Evolutionary conservation across 176 grass and related monocot genomes (phyloP).

Genomic region (Oryza officinalis): DNA sequence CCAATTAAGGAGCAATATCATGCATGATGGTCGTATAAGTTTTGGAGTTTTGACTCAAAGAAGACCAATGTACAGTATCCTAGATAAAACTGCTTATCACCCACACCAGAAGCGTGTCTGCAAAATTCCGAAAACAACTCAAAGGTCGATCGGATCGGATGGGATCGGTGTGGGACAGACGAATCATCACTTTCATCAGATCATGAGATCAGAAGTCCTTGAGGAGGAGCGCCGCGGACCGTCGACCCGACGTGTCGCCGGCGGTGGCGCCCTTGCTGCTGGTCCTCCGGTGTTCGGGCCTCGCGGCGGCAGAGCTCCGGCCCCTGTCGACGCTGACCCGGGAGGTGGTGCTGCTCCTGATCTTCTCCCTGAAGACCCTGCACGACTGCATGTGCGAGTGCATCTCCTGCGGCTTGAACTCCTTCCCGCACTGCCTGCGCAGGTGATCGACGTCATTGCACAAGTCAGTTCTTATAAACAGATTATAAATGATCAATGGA

Average conservation of each 20-base stretch:
- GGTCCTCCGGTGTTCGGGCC: neutral
- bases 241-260: neutral
- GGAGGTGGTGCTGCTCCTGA: conserved; percentile 16
- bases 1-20: neutral
- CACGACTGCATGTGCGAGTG: conserved; percentile 74
- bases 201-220: neutral
- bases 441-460: neutral
- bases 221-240: conserved; percentile 35
- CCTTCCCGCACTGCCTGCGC: conserved; percentile 64
- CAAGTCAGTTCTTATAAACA: neutral
- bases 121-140: neutral
- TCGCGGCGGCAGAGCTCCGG: neutral
- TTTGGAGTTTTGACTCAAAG: neutral
- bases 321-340: neutral
- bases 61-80: neutral
- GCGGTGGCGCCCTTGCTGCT: neutral
- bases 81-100: neutral
- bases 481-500: neutral
- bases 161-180: too few relatives aligned
- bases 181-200: too few relatives aligned
- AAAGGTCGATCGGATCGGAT: neutral
- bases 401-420: conserved; percentile 63
- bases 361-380: conserved; percentile 49
- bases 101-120: neutral
- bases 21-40: neutral